phyloP scores from a whole-genome alignment of 1,284 basidiomycete genomes.

The Cerioporus squamosus region DNA sequence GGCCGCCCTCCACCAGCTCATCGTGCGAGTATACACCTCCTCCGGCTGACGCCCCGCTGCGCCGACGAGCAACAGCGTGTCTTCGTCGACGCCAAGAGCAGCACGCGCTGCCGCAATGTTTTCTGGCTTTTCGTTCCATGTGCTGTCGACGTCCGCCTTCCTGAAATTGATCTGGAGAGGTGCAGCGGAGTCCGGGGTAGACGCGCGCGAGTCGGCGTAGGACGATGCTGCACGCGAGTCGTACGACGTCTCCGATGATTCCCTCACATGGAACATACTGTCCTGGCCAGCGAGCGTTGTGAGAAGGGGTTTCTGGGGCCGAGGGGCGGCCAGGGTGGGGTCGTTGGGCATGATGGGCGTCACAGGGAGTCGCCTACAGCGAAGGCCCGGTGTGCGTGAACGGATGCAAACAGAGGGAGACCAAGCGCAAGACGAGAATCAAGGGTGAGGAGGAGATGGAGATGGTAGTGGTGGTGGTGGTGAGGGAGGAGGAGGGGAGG shows the following conservation, averaged over 20 bases:
- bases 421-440: not conserved
- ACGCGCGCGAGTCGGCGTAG: no score
- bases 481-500: not conserved
- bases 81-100: conserved; percentile 8
- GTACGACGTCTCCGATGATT: conserved; percentile 6
- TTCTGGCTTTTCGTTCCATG: conserved; percentile 15
- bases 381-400: not conserved
- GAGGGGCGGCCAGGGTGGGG: conserved; percentile 9
- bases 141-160: conserved; percentile 7
- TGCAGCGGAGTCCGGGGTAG: conserved; percentile 20
- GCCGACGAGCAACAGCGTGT: conserved; percentile 20
- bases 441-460: not conserved
- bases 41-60: conserved; percentile 40
- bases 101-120: conserved; percentile 1
- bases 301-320: conserved; percentile 7
- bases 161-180: conserved; percentile 11
- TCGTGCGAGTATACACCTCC: conserved; percentile 67
- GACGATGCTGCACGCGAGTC: no score
- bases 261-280: not conserved
- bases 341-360: conserved; percentile 14
- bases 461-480: no score
- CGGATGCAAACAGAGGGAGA: not conserved
- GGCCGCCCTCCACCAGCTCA: conserved; percentile 72
- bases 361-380: not conserved
- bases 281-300: conserved; percentile 1